Conservation (phyloP, 164 flowering plant species). For the Platanus orientalis region DNA sequence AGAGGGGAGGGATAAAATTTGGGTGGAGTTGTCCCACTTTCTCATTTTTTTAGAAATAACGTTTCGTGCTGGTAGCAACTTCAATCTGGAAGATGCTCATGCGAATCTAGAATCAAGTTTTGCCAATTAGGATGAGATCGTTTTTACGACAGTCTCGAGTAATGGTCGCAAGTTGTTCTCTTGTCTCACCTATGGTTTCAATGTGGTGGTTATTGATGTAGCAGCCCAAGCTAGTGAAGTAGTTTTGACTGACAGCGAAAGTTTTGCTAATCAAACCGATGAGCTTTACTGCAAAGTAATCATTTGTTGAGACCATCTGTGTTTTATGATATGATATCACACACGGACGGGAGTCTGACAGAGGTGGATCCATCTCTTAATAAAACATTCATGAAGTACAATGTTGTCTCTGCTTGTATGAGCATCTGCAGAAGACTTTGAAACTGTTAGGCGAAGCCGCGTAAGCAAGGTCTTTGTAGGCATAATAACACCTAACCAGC, state of each 20-base stretch:
- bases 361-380: slow-evolving; percentile 89
- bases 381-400: slow-evolving; percentile 88
- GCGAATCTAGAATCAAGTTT: slow-evolving; percentile 93
- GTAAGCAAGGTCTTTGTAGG: slow-evolving; percentile 72
- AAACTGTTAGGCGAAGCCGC: slow-evolving; percentile 66
- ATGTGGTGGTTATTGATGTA: slow-evolving; percentile 96
- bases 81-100: slow-evolving; percentile 86
- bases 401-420: slow-evolving; percentile 69
- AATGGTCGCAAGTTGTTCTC: slow-evolving; percentile 93
- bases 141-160: slow-evolving; percentile 95
- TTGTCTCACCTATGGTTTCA: slow-evolving; percentile 90
- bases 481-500: slow-evolving; percentile 93
- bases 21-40: too few species aligned
- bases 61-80: slow-evolving; percentile 61
- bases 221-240: slow-evolving; percentile 99
- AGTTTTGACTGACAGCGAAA: slow-evolving; percentile 82
- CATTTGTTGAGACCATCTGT: slow-evolving; percentile 71
- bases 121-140: slow-evolving; percentile 97
- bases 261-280: slow-evolving; percentile 64
- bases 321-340: slow-evolving; percentile 79
- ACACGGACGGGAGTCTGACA: slow-evolving; percentile 85
- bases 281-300: slow-evolving; percentile 77
- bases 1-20: too few species aligned
- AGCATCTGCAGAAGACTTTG: slow-evolving; percentile 80
- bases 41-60: too few species aligned